Evolutionary conservation across 192 early-diverging fungal genomes (phyloP).

Genomic region (Linnemannia exigua): DNA sequence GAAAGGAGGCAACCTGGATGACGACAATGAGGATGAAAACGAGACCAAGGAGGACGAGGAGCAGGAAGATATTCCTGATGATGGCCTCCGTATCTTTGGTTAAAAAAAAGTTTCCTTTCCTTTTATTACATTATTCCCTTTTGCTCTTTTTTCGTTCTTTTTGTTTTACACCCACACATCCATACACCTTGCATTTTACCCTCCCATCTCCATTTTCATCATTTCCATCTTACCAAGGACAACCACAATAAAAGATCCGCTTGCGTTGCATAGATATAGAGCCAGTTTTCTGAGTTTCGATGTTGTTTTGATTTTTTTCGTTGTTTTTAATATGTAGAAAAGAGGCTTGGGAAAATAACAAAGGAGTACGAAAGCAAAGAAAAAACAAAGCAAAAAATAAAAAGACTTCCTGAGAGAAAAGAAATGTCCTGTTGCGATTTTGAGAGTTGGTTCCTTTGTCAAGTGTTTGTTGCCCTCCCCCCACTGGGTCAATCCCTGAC

Average conservation of each 20-base stretch:
- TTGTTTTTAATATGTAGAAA: constrained; percentile 11
- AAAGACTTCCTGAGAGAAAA: too few species aligned
- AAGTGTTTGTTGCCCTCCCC: neutral
- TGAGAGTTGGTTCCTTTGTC: neutral
- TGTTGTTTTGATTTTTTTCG: constrained; percentile 12
- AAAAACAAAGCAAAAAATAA: neutral
- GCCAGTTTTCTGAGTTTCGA: neutral
- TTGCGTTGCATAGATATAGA: neutral
- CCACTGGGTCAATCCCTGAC: neutral
- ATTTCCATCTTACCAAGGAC: neutral
- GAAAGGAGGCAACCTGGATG: constrained; percentile 50
- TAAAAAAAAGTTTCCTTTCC: constrained; percentile 7
- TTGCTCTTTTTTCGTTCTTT: neutral
- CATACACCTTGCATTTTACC: constrained; percentile 15
- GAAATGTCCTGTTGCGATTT: neutral
- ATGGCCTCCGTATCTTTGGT: constrained; percentile 57
- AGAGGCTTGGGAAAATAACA: neutral
- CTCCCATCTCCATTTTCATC: neutral
- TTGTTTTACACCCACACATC: neutral
- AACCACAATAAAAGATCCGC: neutral
- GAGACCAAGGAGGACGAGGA: constrained; percentile 32
- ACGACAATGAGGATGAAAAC: constrained; percentile 40
- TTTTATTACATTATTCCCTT: neutral
- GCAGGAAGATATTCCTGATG: constrained; percentile 39
- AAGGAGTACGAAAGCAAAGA: neutral